phyloP scores from a whole-genome alignment of 164 flowering plant genomes.

The Euptelea pleiosperma region DNA sequence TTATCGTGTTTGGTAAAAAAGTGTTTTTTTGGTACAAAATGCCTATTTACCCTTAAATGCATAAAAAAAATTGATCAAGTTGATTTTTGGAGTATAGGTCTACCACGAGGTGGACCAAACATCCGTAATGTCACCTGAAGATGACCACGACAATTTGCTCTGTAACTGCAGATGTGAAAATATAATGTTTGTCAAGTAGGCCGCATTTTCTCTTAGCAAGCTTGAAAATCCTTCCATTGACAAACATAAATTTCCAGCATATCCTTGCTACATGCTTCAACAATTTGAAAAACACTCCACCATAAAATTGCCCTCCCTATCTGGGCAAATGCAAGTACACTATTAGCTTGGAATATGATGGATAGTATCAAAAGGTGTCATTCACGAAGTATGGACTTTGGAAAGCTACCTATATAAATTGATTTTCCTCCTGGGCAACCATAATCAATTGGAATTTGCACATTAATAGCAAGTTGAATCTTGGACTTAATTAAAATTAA shows the following conservation, averaged over 20 bases:
- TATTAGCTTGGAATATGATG: neutral
- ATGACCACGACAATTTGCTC: constrained; percentile 81
- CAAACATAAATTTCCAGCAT: constrained; percentile 30
- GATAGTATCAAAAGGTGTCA: neutral
- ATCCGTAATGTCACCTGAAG: no score
- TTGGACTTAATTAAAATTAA: constrained; percentile 15
- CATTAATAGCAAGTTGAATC: constrained; percentile 87
- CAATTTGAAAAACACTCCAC: constrained; percentile 73
- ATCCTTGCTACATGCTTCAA: constrained; percentile 67
- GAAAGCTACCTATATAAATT: constrained; percentile 60
- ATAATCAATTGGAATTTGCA: constrained; percentile 72
- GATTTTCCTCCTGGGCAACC: constrained; percentile 87
- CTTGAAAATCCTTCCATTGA: constrained; percentile 28
- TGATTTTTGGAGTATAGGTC: no score
- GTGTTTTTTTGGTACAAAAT: no score
- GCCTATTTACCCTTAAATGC: no score
- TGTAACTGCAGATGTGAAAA: constrained; percentile 77
- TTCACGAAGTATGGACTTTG: neutral
- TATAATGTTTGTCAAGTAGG: constrained; percentile 61
- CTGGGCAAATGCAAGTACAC: constrained; percentile 32
- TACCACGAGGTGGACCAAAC: no score
- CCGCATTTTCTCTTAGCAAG: constrained; percentile 28
- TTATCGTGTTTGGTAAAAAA: no score
- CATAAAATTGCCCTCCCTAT: constrained; percentile 93
- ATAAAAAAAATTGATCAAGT: no score